These are phyloP conservation scores for Diaporthe velutina DNA, from an alignment of 2,329 filamentous ascomycete species.

Conservation along the genomic window DNA sequence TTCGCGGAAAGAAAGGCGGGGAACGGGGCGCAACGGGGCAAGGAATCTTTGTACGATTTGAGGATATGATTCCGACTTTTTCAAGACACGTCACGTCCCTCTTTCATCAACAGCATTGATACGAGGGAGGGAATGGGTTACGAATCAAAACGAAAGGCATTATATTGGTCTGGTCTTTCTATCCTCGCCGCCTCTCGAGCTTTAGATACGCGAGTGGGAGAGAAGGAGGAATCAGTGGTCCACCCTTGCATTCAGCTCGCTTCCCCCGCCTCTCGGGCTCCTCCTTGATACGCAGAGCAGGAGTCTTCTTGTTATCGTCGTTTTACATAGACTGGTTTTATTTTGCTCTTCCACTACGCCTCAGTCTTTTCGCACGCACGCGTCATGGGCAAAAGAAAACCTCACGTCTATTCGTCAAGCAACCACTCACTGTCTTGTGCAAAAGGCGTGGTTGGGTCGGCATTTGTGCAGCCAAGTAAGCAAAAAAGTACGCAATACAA, in stretches of 20 bases:
- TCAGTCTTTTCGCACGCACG: constrained; percentile 2
- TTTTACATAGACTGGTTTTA: constrained; percentile 41
- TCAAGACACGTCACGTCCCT: constrained; percentile 37
- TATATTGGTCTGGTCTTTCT: constrained; percentile 29
- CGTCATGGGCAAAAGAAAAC: background rate
- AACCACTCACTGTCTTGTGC: constrained; percentile 1
- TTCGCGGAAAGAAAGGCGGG: constrained; percentile 43
- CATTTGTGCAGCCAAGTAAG: background rate
- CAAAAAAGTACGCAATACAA: constrained; percentile 15
- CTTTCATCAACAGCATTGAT: constrained; percentile 38
- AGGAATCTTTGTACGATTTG: constrained; percentile 54
- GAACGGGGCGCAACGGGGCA: constrained; percentile 50
- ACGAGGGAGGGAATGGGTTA: constrained; percentile 27
- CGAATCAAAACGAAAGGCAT: constrained; percentile 31
- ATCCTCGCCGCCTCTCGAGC: constrained; percentile 35
- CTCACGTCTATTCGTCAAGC: background rate
- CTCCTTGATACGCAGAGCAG: constrained; percentile 34
- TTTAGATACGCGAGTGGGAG: constrained; percentile 34
- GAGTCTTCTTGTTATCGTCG: constrained; percentile 39
- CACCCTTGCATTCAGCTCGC: constrained; percentile 36
- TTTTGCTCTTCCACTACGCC: constrained; percentile 16
- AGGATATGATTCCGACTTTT: constrained; percentile 44
- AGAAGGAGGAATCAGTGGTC: constrained; percentile 32
- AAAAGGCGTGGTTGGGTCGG: background rate
- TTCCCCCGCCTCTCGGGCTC: constrained; percentile 32